Conservation (phyloP, 371 early-diverging fungal species). For the Ordospora colligata region DNA sequence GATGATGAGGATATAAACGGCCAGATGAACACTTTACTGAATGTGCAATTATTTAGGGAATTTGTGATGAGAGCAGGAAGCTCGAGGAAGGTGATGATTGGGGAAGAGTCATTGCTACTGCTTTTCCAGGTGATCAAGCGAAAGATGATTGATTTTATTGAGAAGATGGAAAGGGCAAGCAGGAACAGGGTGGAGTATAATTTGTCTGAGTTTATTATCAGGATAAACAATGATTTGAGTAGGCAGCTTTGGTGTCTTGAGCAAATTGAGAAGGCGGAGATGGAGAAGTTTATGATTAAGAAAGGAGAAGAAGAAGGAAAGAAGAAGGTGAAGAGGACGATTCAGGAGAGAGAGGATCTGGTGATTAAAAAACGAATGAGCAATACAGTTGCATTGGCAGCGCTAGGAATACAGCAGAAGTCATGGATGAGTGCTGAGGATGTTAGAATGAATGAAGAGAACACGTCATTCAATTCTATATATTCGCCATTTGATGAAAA, state of each 20-base stretch:
- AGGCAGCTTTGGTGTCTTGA: constrained; percentile 62
- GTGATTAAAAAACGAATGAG: constrained; percentile 60
- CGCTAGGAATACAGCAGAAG: constrained; percentile 60
- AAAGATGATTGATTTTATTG: constrained; percentile 57
- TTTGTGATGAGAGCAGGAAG: constrained; percentile 50
- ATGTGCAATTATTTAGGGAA: constrained; percentile 54
- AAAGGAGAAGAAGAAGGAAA: constrained; percentile 55
- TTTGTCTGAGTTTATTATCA: constrained; percentile 40
- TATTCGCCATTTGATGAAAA: constrained; percentile 58
- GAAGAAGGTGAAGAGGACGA: constrained; percentile 55
- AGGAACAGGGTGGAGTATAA: constrained; percentile 52
- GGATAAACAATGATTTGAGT: constrained; percentile 59
- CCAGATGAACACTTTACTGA: constrained; percentile 50
- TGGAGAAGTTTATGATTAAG: constrained; percentile 55
- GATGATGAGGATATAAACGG: constrained; percentile 39
- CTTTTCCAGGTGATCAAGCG: constrained; percentile 58
- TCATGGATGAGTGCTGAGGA: constrained; percentile 57
- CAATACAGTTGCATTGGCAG: constrained; percentile 61
- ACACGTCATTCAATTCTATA: constrained; percentile 52
- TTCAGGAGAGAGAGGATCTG: constrained; percentile 62
- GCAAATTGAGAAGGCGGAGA: constrained; percentile 58
- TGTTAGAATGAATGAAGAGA: constrained; percentile 40
- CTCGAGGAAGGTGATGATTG: constrained; percentile 43
- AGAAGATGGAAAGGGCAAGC: constrained; percentile 57
- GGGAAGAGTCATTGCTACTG: constrained; percentile 41